A percentile compares a stretch with the other conserved stretches of the same genome.
Conservation (phyloP, 2,329 filamentous ascomycete genomes). For the Monilinia laxa region DNA sequence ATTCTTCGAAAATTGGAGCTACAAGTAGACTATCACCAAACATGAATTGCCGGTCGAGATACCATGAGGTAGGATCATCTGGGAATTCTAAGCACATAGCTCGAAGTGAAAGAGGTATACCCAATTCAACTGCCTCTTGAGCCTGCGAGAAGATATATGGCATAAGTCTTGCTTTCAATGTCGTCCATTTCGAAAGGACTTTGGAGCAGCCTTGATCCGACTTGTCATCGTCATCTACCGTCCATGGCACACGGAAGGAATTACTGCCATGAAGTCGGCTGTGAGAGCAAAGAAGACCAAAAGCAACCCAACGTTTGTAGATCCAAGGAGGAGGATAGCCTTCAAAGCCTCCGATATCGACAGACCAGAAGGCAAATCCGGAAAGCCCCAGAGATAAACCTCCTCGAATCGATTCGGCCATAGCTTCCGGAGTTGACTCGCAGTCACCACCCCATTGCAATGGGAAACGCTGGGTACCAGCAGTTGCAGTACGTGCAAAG, state of each 20-base stretch:
- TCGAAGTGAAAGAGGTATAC: slow-evolving; percentile 54
- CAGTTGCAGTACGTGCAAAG: slow-evolving; percentile 58
- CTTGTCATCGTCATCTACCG: slow-evolving; percentile 55
- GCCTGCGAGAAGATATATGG: slow-evolving; percentile 58
- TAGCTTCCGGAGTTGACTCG: slow-evolving; percentile 60
- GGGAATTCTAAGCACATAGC: slow-evolving; percentile 62
- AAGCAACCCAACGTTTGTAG: slow-evolving; percentile 65
- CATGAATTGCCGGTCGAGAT: slow-evolving; percentile 61
- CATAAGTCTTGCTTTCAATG: slow-evolving; percentile 55
- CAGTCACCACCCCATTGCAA: slow-evolving; percentile 63
- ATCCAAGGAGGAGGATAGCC: slow-evolving; percentile 56
- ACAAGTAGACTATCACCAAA: slow-evolving; percentile 56
- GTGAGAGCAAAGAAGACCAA: slow-evolving; percentile 60
- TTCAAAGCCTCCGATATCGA: slow-evolving; percentile 64
- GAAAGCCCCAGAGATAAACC: slow-evolving; percentile 56
- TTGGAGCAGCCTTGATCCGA: slow-evolving; percentile 50
- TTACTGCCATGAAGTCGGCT: slow-evolving; percentile 59
- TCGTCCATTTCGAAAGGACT: slow-evolving; percentile 47
- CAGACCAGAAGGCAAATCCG: slow-evolving; percentile 61
- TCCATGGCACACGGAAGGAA: slow-evolving; percentile 63
- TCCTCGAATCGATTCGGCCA: slow-evolving; percentile 61
- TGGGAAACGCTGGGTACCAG: slow-evolving; percentile 59
- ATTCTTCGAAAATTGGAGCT: slow-evolving; percentile 58
- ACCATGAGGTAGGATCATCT: slow-evolving; percentile 57
- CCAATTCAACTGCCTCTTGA: slow-evolving; percentile 48